Evolutionary conservation across 1,284 basidiomycete species (phyloP).

Genomic region (Trichosporon coremiiforme): DNA sequence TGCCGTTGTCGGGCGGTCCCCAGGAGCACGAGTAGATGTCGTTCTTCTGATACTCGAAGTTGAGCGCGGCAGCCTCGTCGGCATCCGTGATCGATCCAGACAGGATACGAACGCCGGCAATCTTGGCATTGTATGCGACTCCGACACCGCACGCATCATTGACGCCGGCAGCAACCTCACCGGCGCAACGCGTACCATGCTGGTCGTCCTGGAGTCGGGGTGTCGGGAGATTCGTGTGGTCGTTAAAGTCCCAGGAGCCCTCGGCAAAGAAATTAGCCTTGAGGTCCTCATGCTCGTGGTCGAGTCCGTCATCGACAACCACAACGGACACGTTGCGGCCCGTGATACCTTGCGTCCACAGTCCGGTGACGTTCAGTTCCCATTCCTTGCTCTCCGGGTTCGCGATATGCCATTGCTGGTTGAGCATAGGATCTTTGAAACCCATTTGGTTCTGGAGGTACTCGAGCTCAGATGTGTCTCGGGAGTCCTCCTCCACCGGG

Average conservation of each 20-base stretch:
- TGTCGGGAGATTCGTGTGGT: slow-evolving; percentile 82
- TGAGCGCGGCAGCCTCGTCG: slow-evolving; percentile 94
- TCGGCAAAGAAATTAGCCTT: slow-evolving; percentile 83
- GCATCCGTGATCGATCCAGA: slow-evolving; percentile 95
- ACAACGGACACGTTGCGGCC: slow-evolving; percentile 86
- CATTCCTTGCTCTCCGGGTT: slow-evolving; percentile 56
- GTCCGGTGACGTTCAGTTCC: slow-evolving; percentile 60
- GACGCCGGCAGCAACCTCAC: slow-evolving; percentile 85
- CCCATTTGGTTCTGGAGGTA: slow-evolving; percentile 60
- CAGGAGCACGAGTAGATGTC: slow-evolving; percentile 96
- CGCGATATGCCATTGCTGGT: slow-evolving; percentile 82
- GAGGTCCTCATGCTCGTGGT: slow-evolving; percentile 84
- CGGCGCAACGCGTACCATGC: slow-evolving; percentile 98
- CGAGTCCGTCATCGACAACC: slow-evolving; percentile 94
- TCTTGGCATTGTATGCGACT: slow-evolving; percentile 86
- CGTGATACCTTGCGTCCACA: slow-evolving; percentile 74
- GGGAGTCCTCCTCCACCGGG: neutral
- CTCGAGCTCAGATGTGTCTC: slow-evolving; percentile 61
- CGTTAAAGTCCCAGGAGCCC: slow-evolving; percentile 96
- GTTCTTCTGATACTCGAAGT: slow-evolving; percentile 86
- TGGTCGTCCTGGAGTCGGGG: slow-evolving; percentile 89
- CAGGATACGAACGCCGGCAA: slow-evolving; percentile 92
- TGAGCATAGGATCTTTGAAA: slow-evolving; percentile 84
- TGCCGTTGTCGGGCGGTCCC: slow-evolving; percentile 96
- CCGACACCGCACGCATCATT: slow-evolving; percentile 93